Percentiles rank a stretch among this genome's conserved stretches.
These are phyloP conservation scores for Stevia rebaudiana DNA, from an alignment of 140 eudicot species.

Conservation along the genomic window DNA sequence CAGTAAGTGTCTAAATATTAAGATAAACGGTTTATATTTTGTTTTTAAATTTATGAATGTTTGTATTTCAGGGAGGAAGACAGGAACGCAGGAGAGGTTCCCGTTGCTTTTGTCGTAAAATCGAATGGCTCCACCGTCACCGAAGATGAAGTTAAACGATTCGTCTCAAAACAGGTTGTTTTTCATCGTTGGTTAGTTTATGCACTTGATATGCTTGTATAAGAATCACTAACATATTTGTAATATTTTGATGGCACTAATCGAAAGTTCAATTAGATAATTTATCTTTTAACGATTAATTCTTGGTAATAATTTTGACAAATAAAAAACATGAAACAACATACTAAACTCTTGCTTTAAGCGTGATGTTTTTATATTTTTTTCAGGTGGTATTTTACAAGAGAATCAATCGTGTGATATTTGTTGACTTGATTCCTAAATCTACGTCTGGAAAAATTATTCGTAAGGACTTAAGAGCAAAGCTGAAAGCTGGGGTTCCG, in stretches of 20 bases:
- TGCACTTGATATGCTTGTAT: background rate
- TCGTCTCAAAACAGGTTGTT: conserved; percentile 64
- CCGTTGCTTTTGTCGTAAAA: conserved; percentile 81
- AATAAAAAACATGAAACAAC: background rate
- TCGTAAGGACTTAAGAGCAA: conserved; percentile 77
- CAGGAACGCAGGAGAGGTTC: conserved; percentile 83
- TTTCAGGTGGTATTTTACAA: conserved; percentile 85
- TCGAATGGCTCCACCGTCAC: conserved; percentile 51
- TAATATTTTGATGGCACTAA: too few species aligned
- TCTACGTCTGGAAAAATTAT: conserved; percentile 85
- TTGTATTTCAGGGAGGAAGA: conserved; percentile 36
- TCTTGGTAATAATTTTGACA: too few species aligned
- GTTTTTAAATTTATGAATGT: background rate
- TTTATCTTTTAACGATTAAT: too few species aligned
- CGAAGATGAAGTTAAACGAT: conserved; percentile 67
- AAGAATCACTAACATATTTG: too few species aligned
- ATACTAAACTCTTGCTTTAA: too few species aligned
- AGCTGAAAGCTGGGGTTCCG: conserved; percentile 46
- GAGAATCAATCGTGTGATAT: conserved; percentile 59
- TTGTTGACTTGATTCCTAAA: conserved; percentile 65
- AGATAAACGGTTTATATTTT: background rate
- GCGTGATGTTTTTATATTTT: background rate
- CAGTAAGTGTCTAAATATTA: conserved; percentile 37
- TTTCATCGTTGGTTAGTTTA: background rate
- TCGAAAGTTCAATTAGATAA: too few species aligned